A percentile compares a stretch with the other conserved stretches of the same genome.
These are phyloP conservation scores for Metschnikowia shivogae DNA, from an alignment of 805 yeast genomes.

Conservation along the genomic window DNA sequence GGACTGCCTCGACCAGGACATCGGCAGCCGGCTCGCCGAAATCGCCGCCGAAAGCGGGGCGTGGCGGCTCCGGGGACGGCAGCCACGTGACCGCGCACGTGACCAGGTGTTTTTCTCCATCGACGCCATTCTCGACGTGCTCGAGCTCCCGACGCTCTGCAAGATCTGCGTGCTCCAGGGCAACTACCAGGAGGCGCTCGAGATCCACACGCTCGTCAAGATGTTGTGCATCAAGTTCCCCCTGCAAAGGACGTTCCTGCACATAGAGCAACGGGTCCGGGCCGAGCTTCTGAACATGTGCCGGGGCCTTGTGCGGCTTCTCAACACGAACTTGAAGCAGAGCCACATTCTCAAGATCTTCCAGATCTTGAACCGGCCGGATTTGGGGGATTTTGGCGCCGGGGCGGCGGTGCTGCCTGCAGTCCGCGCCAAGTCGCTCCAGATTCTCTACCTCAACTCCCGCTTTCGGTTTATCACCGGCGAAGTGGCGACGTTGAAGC, in stretches of 20 bases:
- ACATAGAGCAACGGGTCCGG: slow-evolving; percentile 49
- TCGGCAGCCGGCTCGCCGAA: slow-evolving; percentile 17
- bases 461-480: slow-evolving; percentile 62
- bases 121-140: slow-evolving; percentile 68
- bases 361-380: slow-evolving; percentile 68
- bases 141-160: slow-evolving; percentile 81
- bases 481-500: slow-evolving; percentile 56
- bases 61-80: slow-evolving; percentile 12
- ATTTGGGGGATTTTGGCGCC: slow-evolving; percentile 30
- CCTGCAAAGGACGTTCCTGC: slow-evolving; percentile 46
- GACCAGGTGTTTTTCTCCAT: slow-evolving; percentile 52
- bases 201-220: slow-evolving; percentile 69
- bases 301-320: slow-evolving; percentile 59
- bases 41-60: slow-evolving; percentile 8
- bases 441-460: slow-evolving; percentile 60
- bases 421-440: slow-evolving; percentile 25
- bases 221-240: slow-evolving; percentile 70
- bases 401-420: neutral
- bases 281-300: slow-evolving; percentile 62
- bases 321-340: slow-evolving; percentile 74
- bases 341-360: slow-evolving; percentile 75
- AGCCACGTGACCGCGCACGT: slow-evolving; percentile 11
- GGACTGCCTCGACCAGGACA: slow-evolving; percentile 4
- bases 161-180: slow-evolving; percentile 83
- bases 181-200: slow-evolving; percentile 84